Conservation (phyloP, 1,284 basidiomycete species). For the Taiwanofungus camphoratus region DNA sequence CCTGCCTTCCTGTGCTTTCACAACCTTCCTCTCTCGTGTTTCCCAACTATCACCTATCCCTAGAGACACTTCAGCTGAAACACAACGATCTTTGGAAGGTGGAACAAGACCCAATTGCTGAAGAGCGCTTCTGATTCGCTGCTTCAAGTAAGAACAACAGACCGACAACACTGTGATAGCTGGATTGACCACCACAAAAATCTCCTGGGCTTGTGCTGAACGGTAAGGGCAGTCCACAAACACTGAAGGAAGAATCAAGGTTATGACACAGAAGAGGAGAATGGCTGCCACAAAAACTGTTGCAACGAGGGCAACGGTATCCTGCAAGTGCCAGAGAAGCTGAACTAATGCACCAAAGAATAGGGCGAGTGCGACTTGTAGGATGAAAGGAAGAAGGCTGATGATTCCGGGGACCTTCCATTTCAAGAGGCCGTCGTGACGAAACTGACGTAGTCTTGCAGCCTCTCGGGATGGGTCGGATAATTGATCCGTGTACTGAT, state of each 20-base stretch:
- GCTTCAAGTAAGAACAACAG: no score
- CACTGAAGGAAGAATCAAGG: not conserved
- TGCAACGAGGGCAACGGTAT: slow-evolving; percentile 12
- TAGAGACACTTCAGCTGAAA: no score
- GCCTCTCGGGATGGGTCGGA: slow-evolving; percentile 15
- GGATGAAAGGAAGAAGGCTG: slow-evolving; percentile 18
- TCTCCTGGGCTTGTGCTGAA: slow-evolving; percentile 1
- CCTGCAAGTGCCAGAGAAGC: slow-evolving; percentile 19
- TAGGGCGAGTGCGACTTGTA: slow-evolving; percentile 19
- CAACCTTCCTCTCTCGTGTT: no score
- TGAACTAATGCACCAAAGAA: slow-evolving; percentile 22
- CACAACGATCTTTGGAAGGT: no score
- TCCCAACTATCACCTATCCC: no score
- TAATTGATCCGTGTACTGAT: slow-evolving; percentile 14
- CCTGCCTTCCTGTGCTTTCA: no score
- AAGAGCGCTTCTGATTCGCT: no score
- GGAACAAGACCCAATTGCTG: no score
- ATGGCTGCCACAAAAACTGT: not conserved
- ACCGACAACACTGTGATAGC: no score
- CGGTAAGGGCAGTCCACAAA: not conserved
- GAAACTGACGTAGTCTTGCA: slow-evolving; percentile 17
- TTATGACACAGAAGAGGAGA: not conserved
- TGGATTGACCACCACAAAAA: no score
- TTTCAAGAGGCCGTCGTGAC: slow-evolving; percentile 13
- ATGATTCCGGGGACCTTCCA: slow-evolving; percentile 20